These are phyloP conservation scores for Botrytis byssoidea DNA, from an alignment of 2,329 filamentous ascomycete species.

Conservation along the genomic window DNA sequence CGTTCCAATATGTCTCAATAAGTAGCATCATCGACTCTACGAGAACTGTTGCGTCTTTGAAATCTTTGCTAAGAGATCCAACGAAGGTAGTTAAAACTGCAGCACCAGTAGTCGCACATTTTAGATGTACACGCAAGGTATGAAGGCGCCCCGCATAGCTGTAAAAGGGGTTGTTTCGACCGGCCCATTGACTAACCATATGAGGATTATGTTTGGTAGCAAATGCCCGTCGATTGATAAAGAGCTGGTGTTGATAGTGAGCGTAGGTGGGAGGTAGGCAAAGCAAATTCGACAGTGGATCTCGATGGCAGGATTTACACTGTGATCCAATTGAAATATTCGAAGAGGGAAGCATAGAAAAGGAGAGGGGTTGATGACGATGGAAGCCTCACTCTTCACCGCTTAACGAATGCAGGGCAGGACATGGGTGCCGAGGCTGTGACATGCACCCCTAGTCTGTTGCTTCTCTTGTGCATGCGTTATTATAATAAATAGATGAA, in stretches of 20 bases:
- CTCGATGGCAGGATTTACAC: background rate
- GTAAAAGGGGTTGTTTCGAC: background rate
- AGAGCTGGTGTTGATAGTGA: background rate
- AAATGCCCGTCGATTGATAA: background rate
- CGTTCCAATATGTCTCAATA: background rate
- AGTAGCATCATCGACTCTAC: background rate
- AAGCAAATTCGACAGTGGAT: background rate
- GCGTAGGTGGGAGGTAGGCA: constrained; percentile 13
- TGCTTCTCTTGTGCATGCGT: background rate
- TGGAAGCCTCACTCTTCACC: constrained; percentile 20
- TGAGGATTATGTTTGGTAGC: background rate
- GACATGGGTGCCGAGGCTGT: constrained; percentile 17
- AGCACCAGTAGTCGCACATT: background rate
- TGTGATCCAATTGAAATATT: constrained; percentile 7
- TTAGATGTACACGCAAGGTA: background rate
- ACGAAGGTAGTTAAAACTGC: background rate
- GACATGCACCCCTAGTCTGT: constrained; percentile 4
- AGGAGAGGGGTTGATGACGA: constrained; percentile 4
- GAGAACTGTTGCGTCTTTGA: background rate
- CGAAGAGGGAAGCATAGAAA: background rate
- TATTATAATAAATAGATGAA: constrained; percentile 7
- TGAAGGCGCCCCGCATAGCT: background rate
- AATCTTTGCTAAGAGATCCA: background rate
- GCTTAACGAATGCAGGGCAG: constrained; percentile 20
- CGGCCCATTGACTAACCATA: background rate